These are phyloP conservation scores for Lizanozyma gosingica DNA, from an alignment of 1,139 yeast species.

Conservation along the genomic window DNA sequence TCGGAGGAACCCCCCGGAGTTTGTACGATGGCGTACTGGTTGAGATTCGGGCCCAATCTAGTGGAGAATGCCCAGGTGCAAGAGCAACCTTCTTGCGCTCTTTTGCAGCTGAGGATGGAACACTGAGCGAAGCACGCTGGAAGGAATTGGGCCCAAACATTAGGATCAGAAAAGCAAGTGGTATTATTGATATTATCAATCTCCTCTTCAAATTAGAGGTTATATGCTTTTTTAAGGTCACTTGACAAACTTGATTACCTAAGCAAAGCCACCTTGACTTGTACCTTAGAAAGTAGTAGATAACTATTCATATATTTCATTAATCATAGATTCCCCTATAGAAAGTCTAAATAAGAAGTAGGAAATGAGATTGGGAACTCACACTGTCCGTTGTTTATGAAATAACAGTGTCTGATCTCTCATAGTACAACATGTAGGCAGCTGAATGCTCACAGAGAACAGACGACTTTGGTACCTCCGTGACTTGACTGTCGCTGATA, in stretches of 20 bases:
- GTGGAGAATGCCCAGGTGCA: slow-evolving; percentile 75
- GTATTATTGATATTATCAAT: too few species aligned
- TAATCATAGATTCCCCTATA: too few species aligned
- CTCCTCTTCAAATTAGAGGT: too few species aligned
- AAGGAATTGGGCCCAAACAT: slow-evolving; percentile 25
- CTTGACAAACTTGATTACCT: too few species aligned
- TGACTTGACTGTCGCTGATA: slow-evolving; percentile 64
- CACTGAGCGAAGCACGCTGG: slow-evolving; percentile 22
- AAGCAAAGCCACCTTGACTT: too few species aligned
- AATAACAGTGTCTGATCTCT: slow-evolving; percentile 31
- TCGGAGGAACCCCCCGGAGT: slow-evolving; percentile 31
- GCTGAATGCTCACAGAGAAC: slow-evolving; percentile 64
- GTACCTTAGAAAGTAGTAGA: too few species aligned
- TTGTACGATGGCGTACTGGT: slow-evolving; percentile 17
- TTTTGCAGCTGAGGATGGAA: slow-evolving; percentile 5
- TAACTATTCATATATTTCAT: too few species aligned
- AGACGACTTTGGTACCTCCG: slow-evolving; percentile 52
- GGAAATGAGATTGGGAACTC: too few species aligned
- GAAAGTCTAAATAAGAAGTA: too few species aligned
- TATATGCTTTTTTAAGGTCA: too few species aligned
- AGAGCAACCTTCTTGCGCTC: slow-evolving; percentile 49
- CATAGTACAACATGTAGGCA: slow-evolving; percentile 80
- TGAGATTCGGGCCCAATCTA: slow-evolving; percentile 64
- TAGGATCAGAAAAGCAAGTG: too few species aligned
- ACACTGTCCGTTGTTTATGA: slow-evolving; percentile 8